Evolutionary conservation across 768 basidiomycete genomes (phyloP), one percentile per base, ranked within the genome.

Genomic region (Auricularia sp.): DNA sequence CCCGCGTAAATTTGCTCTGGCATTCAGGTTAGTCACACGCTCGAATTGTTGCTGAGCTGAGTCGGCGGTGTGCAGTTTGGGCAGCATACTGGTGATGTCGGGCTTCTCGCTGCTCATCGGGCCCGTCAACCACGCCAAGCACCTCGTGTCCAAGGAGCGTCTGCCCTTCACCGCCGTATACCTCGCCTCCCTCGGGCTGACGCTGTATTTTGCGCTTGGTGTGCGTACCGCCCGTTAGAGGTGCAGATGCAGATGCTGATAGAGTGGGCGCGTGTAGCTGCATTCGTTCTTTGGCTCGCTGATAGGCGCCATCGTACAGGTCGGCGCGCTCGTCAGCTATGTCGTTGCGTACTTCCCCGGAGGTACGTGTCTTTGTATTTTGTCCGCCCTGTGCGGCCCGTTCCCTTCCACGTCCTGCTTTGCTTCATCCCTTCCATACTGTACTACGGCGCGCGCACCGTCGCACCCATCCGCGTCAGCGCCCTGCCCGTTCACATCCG

Each of bases 311-410:
- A 76, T 99, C 45, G 72, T 97, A 63, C 94, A 94, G 75, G 85
- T 97, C 47, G 77, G 90, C 54, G 87, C 95, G 1, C 84, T 99
- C 18, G 79, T 97, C 14, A 82, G 89, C 14, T 99, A 99, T 72
- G 82, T 98, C 6, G 80, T 94, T 18, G 94, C 94, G 0, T 98
- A 98, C 77, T 98, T 99, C 77, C 97, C 97, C 21, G 94, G 92
- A 10, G 96, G 56, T 35, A 2, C 1, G 56, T 56, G 44, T 18
- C 11, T 45, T 18, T 10, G 8, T 2, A 10, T 44, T 51, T 21
- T 8, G 16, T 51, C 21, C 47, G 5, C 8, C 44, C n/a, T n/a
- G 44, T 2, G 44, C 47, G 16, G 10, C 21, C 21, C 14, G 14
- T 21, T 51, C 21, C n/a, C n/a, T 51, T 21, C 47, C 47, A 1